Percentiles rank a stretch among this genome's conserved stretches.
Conservation (phyloP, 805 yeast species). For the Saccharomycopsis fermentans region DNA sequence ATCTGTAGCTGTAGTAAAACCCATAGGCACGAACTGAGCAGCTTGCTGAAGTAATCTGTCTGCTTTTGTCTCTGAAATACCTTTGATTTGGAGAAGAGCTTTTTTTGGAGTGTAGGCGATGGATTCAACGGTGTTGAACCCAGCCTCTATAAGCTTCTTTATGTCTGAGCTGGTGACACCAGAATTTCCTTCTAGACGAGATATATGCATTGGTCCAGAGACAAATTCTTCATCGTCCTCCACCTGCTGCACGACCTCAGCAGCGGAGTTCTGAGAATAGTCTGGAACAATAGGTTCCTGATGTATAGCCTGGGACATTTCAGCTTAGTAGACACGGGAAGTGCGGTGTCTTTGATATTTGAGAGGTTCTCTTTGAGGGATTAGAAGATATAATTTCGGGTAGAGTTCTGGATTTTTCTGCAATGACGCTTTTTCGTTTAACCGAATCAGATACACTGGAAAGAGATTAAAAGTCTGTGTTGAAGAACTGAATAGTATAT, state of each 20-base stretch:
- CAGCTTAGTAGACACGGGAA: neutral
- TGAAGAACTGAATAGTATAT: neutral
- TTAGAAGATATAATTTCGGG: neutral
- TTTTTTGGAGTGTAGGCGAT: constrained; percentile 90
- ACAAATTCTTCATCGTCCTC: constrained; percentile 43
- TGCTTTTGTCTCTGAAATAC: constrained; percentile 93
- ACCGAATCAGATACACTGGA: no score
- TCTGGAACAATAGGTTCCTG: constrained; percentile 3
- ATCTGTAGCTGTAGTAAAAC: constrained; percentile 94
- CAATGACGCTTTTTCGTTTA: no score
- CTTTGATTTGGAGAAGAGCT: constrained; percentile 65
- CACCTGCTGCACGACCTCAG: neutral
- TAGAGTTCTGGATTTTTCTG: no score
- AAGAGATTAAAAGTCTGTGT: no score
- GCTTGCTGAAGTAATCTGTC: constrained; percentile 78
- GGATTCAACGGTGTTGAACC: constrained; percentile 82
- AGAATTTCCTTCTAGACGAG: constrained; percentile 32
- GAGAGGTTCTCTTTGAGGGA: neutral
- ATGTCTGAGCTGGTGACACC: constrained; percentile 79
- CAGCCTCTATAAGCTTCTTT: constrained; percentile 69
- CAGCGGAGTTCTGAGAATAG: neutral
- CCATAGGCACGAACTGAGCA: constrained; percentile 81
- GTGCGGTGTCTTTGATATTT: no score
- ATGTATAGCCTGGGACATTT: constrained; percentile 3
- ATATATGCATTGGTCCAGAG: constrained; percentile 47